phyloP scores from a whole-genome alignment of 2,329 filamentous ascomycete species.

The Trichoderma pleuroti region DNA sequence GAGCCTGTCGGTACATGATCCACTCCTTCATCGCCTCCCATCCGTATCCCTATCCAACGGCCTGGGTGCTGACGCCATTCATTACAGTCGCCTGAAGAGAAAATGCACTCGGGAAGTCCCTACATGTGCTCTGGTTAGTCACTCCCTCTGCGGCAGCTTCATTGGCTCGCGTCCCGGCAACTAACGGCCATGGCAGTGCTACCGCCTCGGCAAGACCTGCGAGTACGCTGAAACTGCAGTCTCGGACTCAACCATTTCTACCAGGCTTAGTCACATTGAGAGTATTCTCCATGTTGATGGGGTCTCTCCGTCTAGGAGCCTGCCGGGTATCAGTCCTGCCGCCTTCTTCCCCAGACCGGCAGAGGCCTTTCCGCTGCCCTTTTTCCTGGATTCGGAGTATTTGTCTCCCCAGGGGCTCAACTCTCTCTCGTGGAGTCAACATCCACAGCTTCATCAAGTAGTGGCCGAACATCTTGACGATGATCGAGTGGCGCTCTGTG shows the following conservation, averaged over 20 bases:
- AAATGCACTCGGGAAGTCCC: background rate
- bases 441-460: background rate
- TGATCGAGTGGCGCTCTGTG: slow-evolving; percentile 1
- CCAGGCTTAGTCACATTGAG: background rate
- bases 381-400: slow-evolving; percentile 9
- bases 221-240: slow-evolving; percentile 6
- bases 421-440: background rate
- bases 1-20: slow-evolving; percentile 10
- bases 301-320: background rate
- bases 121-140: slow-evolving; percentile 1
- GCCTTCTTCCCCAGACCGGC: background rate
- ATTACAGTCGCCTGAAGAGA: background rate
- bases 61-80: background rate
- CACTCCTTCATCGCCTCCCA: background rate
- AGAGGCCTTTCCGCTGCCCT: slow-evolving; percentile 4
- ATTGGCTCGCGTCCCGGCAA: background rate
- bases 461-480: background rate
- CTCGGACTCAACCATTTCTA: background rate
- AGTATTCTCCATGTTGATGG: background rate
- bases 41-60: background rate
- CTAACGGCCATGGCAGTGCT: background rate
- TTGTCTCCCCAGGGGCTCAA: background rate
- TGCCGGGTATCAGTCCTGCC: background rate
- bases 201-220: slow-evolving; percentile 6
- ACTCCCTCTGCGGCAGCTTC: background rate